These are phyloP conservation scores for Solanum ossicruentum DNA, from an alignment of 257 asterid species.

Conservation along the genomic window DNA sequence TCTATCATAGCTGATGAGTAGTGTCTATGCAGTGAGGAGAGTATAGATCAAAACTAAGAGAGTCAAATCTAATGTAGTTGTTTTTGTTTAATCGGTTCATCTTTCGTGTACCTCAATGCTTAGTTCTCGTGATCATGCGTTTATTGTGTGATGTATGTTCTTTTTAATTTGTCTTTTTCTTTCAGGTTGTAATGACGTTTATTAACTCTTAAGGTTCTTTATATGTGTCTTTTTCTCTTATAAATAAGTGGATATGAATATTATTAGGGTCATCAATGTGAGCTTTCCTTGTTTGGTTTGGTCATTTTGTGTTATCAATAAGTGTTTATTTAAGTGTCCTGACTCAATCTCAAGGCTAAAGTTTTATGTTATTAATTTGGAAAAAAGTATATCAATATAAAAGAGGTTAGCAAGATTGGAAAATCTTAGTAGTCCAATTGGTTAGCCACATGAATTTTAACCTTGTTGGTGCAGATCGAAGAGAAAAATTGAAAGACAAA, in stretches of 20 bases:
- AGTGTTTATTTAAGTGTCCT: background rate
- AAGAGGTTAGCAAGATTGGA: background rate
- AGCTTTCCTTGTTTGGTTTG: background rate
- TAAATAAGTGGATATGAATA: background rate
- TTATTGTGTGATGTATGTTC: background rate
- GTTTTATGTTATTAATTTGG: background rate
- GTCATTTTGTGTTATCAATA: background rate
- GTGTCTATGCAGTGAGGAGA: background rate
- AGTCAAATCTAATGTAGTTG: too few species aligned
- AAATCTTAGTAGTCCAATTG: too few species aligned
- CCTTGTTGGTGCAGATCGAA: background rate
- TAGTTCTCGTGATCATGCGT: background rate
- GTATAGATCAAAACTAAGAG: background rate
- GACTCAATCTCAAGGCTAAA: background rate
- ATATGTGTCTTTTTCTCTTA: background rate
- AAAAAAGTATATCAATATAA: background rate
- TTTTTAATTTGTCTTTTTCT: background rate
- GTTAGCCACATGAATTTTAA: too few species aligned
- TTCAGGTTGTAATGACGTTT: background rate
- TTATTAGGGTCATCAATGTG: background rate
- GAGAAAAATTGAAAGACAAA: background rate
- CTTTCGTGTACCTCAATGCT: background rate
- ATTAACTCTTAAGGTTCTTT: background rate
- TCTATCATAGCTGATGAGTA: too few species aligned
- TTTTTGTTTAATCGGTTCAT: background rate